These are phyloP conservation scores for Aquilaria agallochum DNA, from an alignment of 441 rosid species.

Conservation along the genomic window DNA sequence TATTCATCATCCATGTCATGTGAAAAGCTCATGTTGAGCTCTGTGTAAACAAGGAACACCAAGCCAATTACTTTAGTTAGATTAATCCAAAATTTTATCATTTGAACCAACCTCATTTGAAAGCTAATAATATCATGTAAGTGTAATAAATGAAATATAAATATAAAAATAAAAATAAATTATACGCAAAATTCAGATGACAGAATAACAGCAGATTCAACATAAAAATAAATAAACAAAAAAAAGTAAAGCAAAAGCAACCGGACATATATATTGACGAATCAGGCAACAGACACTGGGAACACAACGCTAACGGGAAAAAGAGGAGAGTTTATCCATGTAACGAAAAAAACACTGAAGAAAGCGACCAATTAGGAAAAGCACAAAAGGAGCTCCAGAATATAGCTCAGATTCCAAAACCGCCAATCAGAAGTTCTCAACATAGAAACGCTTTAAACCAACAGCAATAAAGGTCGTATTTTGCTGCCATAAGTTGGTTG, in stretches of 20 bases:
- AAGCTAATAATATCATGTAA: not conserved
- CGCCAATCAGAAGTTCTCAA: slow-evolving; percentile 10
- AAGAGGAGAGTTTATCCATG: not conserved
- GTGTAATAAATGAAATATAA: too few species aligned
- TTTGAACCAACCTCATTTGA: too few species aligned
- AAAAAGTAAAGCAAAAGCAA: too few species aligned
- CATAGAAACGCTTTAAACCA: not conserved
- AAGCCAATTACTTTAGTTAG: too few species aligned
- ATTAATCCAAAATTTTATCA: too few species aligned
- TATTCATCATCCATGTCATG: slow-evolving; percentile 70
- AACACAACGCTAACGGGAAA: not conserved
- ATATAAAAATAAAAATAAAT: too few species aligned
- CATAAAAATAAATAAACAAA: too few species aligned
- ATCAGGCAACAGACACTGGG: too few species aligned
- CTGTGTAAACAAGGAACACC: slow-evolving; percentile 21
- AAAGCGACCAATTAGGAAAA: slow-evolving; percentile 1
- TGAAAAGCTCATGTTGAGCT: slow-evolving; percentile 58
- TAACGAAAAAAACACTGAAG: not conserved
- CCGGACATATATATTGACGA: too few species aligned
- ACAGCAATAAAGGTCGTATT: not conserved
- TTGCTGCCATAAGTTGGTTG: slow-evolving; percentile 8
- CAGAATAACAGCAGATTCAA: too few species aligned
- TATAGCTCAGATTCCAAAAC: slow-evolving; percentile 6
- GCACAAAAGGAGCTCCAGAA: not conserved
- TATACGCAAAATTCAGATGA: not conserved